Base-by-base conservation (phyloP, 306 rosid genomes). In the Sicyos baderoa region DNA sequence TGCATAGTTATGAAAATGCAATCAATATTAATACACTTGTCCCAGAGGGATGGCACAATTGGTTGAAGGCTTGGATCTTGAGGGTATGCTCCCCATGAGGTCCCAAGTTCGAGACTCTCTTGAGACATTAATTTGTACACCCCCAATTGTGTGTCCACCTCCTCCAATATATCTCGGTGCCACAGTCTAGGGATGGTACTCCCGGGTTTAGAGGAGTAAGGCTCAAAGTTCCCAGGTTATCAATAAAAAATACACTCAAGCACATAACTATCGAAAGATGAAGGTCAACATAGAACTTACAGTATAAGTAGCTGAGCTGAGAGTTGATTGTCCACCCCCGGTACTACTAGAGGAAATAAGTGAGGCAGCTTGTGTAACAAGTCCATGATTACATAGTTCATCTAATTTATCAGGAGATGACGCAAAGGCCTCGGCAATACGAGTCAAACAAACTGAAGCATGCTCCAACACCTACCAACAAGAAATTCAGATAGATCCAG, bases 381-480 rank as follows among this genome's bases (percentile, higher is more conserved):
- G 80, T 53, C 99, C 99, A 80, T 94, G 91, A 77, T 94, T 86
- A 71, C 99, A 94, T 63, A 90, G 64, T 74, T 94, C 96, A 61
- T 94, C 99, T 68, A 94, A 82, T 78, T 90, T 94, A 75, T 94
- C 99, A 5, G 99, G 86, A 54, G 92, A 84, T 25, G 96, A 86
- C 25, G 97, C 95, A 82, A 94, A 94, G 61, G 99, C 91, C 79
- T 94, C 99, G 19, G 99, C 97, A 88, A 94, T 94, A 76, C 99
- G 94, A 63, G 97, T 94, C 87, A 94, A 82, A 79, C 99, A 94
- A 65, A 94, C 89, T 73, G 99, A 94, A 51, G 99, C 99, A 60
- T 94, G 97, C 82, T 94, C 99, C 89, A 94, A 80, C 69, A 94
- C 99, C 99, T 93, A 75, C 80, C 78, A 77, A 50, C 53, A 72